Evolutionary conservation across 257 asterid species (phyloP).

Genomic region (Solanum tarijense): DNA sequence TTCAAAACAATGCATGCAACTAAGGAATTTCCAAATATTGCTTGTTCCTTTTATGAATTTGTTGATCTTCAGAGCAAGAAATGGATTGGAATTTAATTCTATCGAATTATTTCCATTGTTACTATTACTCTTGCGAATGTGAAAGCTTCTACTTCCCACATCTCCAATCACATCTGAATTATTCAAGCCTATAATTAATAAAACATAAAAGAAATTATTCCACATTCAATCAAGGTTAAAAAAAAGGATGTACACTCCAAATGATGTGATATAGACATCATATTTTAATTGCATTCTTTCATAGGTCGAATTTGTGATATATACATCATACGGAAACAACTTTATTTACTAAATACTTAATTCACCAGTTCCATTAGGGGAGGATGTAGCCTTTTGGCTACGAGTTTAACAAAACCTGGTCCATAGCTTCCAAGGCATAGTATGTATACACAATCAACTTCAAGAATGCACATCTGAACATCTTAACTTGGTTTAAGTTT

Average conservation of each 20-base stretch:
- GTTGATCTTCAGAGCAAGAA: background rate
- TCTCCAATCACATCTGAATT: conserved; percentile 59
- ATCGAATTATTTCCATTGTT: background rate
- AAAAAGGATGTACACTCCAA: background rate
- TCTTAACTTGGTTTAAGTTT: background rate
- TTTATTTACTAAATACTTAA: background rate
- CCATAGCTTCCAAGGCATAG: too few species aligned
- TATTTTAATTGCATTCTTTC: background rate
- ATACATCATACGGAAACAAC: background rate
- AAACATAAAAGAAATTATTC: background rate
- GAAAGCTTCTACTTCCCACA: conserved; percentile 55
- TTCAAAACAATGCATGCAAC: background rate
- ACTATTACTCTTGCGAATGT: conserved; percentile 32
- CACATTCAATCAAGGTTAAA: background rate
- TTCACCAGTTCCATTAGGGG: background rate
- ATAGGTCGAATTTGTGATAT: background rate
- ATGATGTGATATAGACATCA: background rate
- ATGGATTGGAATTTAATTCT: background rate
- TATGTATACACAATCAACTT: too few species aligned
- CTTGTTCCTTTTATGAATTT: background rate
- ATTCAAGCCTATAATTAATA: conserved; percentile 34
- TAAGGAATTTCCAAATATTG: background rate
- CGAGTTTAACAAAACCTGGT: background rate
- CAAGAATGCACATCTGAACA: background rate
- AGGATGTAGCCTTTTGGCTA: background rate